Percentiles rank a stretch among this genome's conserved stretches.
These are phyloP conservation scores for Calonectria ilicicola DNA, from an alignment of 2,329 filamentous ascomycete genomes.

Conservation along the genomic window DNA sequence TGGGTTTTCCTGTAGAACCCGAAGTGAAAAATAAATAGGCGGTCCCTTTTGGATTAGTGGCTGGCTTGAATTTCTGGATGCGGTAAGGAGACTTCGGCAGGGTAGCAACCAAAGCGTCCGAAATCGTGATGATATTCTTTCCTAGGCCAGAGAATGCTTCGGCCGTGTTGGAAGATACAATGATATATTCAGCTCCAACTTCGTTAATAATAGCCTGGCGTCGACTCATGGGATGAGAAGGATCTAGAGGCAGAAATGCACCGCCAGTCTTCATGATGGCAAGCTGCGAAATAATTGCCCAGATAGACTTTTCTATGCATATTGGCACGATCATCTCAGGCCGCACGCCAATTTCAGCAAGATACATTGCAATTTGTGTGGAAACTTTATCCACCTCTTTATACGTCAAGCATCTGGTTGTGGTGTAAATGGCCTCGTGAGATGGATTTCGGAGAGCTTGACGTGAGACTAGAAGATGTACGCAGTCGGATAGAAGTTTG, in stretches of 20 bases:
- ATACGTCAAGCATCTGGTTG: slow-evolving; percentile 42
- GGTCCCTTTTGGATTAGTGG: background rate
- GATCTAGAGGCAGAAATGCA: slow-evolving; percentile 48
- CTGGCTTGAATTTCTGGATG: background rate
- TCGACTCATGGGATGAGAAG: slow-evolving; percentile 48
- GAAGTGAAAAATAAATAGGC: background rate
- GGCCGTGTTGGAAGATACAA: slow-evolving; percentile 1
- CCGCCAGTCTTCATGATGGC: slow-evolving; percentile 49
- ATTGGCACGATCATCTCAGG: slow-evolving; percentile 11
- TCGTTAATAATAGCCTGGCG: background rate
- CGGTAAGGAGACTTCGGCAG: background rate
- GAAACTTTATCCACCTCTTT: slow-evolving; percentile 13
- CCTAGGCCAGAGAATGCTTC: background rate
- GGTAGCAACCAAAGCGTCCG: background rate
- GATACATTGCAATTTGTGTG: background rate
- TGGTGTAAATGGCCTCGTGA: slow-evolving; percentile 28
- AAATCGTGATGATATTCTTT: background rate
- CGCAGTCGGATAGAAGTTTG: background rate
- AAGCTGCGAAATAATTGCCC: slow-evolving; percentile 42
- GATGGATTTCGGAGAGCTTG: slow-evolving; percentile 21
- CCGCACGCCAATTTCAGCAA: slow-evolving; percentile 18
- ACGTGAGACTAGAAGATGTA: slow-evolving; percentile 35
- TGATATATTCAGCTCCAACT: background rate
- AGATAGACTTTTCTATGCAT: slow-evolving; percentile 29
- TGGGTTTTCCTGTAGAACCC: background rate